phyloP scores from a whole-genome alignment of 2,329 filamentous ascomycete genomes.

The Torrubiellomyces zombiae region DNA sequence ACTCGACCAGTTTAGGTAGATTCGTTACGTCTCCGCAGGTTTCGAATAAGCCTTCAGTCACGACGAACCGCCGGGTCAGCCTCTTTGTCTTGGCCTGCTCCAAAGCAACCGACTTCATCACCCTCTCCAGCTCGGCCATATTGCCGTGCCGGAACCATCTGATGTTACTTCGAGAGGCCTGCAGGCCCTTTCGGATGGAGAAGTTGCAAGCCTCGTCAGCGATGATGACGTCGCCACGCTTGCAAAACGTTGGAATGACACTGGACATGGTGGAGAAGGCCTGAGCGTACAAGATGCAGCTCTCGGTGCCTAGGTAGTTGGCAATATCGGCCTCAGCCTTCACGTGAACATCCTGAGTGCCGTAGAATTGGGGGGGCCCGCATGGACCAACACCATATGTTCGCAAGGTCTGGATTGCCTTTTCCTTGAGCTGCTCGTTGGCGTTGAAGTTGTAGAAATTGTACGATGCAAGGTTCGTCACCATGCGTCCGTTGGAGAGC shows the following conservation, averaged over 20 bases:
- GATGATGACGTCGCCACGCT: conserved; percentile 92
- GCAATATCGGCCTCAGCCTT: conserved; percentile 92
- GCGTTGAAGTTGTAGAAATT: conserved; percentile 97
- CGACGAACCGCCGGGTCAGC: conserved; percentile 82
- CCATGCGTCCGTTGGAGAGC: conserved; percentile 73
- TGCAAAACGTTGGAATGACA: conserved; percentile 92
- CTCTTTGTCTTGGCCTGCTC: conserved; percentile 76
- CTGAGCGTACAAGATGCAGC: conserved; percentile 90
- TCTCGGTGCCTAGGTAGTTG: conserved; percentile 69
- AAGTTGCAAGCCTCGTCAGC: conserved; percentile 89
- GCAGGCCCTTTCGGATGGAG: conserved; percentile 82
- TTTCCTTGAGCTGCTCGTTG: conserved; percentile 85
- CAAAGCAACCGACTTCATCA: conserved; percentile 69
- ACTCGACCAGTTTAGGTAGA: conserved; percentile 75
- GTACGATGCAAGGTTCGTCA: conserved; percentile 84
- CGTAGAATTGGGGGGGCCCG: conserved; percentile 94
- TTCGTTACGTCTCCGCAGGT: conserved; percentile 72
- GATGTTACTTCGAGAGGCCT: conserved; percentile 81
- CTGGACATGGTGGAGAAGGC: conserved; percentile 94
- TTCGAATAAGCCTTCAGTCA: conserved; percentile 91
- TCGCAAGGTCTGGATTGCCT: conserved; percentile 82
- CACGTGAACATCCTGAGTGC: conserved; percentile 95
- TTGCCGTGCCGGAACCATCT: conserved; percentile 94
- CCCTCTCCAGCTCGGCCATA: conserved; percentile 78
- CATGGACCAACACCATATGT: conserved; percentile 95